Evolutionary conservation across 352 stramenopile genomes (phyloP).

Genomic region (Pythium sukuiense): DNA sequence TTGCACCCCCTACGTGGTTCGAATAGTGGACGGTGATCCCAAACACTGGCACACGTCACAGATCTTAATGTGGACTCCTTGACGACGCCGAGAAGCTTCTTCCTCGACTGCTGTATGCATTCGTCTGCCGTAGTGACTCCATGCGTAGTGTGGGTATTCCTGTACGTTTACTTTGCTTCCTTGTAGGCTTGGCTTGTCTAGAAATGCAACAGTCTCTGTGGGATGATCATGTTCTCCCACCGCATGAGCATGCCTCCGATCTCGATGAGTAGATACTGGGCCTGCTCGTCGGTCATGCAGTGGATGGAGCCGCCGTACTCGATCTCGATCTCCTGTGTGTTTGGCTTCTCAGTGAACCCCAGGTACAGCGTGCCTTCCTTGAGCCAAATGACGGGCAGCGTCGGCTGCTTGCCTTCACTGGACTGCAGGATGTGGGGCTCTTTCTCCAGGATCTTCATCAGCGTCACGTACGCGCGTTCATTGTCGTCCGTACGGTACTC

Average conservation of each 20-base stretch:
- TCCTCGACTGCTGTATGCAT: no score
- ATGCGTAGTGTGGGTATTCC: no score
- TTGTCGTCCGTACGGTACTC: constrained; percentile 19
- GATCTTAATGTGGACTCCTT: not conserved
- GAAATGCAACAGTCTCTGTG: constrained; percentile 20
- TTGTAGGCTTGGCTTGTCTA: not conserved
- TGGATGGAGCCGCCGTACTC: constrained; percentile 25
- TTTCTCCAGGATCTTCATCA: constrained; percentile 32
- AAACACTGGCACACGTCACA: constrained; percentile 11
- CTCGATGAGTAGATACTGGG: constrained; percentile 27
- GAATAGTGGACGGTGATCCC: not conserved
- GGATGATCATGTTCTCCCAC: constrained; percentile 29
- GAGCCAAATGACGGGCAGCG: constrained; percentile 26
- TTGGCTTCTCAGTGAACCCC: constrained; percentile 26
- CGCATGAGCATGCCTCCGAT: constrained; percentile 27
- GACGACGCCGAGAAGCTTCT: no score
- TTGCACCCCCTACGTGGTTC: not conserved
- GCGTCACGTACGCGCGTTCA: constrained; percentile 23
- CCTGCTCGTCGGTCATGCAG: constrained; percentile 28
- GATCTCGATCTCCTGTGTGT: constrained; percentile 27
- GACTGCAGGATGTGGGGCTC: constrained; percentile 22
- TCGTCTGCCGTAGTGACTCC: no score
- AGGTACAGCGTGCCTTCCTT: constrained; percentile 28
- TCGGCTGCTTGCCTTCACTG: not conserved
- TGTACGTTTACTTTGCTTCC: not conserved